These are phyloP conservation scores for Blastobotrys parvus DNA, from an alignment of 805 yeast species.

Conservation along the genomic window DNA sequence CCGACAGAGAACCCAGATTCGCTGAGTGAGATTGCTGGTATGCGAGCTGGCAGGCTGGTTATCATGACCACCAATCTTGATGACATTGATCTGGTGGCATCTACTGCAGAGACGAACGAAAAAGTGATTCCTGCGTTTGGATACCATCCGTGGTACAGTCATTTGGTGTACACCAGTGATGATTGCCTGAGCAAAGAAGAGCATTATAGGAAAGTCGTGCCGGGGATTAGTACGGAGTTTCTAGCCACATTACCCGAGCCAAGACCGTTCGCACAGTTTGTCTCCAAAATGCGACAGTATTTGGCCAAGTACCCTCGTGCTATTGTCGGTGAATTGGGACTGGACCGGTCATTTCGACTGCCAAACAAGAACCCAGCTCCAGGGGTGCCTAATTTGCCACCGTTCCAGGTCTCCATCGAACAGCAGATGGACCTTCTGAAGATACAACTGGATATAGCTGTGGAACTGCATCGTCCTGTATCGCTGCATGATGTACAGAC, in stretches of 20 bases:
- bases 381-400: slow-evolving; percentile 28
- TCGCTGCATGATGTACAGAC: slow-evolving; percentile 83
- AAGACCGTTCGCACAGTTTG: slow-evolving; percentile 31
- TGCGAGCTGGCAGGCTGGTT: slow-evolving; percentile 19
- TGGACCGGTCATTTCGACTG: slow-evolving; percentile 67
- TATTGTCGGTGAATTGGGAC: slow-evolving; percentile 84
- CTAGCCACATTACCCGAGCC: slow-evolving; percentile 56
- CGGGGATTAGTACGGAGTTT: slow-evolving; percentile 31
- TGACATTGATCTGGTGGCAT: slow-evolving; percentile 28
- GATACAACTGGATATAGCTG: slow-evolving; percentile 48
- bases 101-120: slow-evolving; percentile 22
- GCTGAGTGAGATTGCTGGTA: slow-evolving; percentile 12
- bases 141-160: slow-evolving; percentile 89
- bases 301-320: slow-evolving; percentile 27
- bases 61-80: slow-evolving; percentile 31
- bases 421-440: slow-evolving; percentile 59
- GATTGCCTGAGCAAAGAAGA: slow-evolving; percentile 27
- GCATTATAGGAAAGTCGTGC: slow-evolving; percentile 55
- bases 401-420: slow-evolving; percentile 46
- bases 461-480: slow-evolving; percentile 38
- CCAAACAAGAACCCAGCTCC: slow-evolving; percentile 54
- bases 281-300: slow-evolving; percentile 28
- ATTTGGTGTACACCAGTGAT: slow-evolving; percentile 40
- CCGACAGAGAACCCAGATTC: slow-evolving; percentile 28
- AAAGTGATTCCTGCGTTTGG: slow-evolving; percentile 37